A percentile compares a stretch with the other conserved stretches of the same genome.
These are phyloP conservation scores for Sordariomycetes sp. DNA, from an alignment of 2,329 filamentous ascomycete genomes.

Conservation along the genomic window DNA sequence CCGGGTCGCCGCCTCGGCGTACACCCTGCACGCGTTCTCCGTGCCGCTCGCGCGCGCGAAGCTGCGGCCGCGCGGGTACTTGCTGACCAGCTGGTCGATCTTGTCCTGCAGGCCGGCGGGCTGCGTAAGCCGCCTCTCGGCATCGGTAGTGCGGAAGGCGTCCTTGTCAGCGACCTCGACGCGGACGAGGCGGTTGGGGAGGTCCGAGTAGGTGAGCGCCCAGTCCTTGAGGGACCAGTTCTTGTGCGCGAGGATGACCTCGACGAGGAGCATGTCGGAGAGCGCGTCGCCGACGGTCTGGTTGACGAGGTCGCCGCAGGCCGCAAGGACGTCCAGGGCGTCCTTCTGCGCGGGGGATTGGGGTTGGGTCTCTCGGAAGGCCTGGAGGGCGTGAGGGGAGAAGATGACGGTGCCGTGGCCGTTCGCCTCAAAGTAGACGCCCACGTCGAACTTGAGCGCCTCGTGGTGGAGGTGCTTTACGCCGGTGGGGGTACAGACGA, in stretches of 20 bases:
- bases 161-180: constrained; percentile 84
- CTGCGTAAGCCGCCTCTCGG: constrained; percentile 75
- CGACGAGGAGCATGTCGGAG: constrained; percentile 90
- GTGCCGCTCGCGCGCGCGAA: constrained; percentile 93
- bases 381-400: constrained; percentile 69
- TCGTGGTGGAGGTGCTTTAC: constrained; percentile 97
- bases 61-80: constrained; percentile 79
- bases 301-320: constrained; percentile 87
- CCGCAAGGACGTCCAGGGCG: constrained; percentile 73
- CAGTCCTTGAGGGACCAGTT: constrained; percentile 83
- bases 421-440: constrained; percentile 98
- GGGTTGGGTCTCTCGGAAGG: constrained; percentile 69
- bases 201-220: constrained; percentile 84
- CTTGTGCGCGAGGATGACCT: constrained; percentile 94
- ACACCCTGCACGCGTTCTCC: constrained; percentile 91
- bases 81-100: constrained; percentile 80
- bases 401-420: constrained; percentile 96
- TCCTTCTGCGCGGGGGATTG: constrained; percentile 87
- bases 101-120: constrained; percentile 71
- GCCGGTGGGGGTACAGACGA: constrained; percentile 87
- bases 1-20: constrained; percentile 84
- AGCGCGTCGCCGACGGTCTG: constrained; percentile 95
- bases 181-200: constrained; percentile 89
- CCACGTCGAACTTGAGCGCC: constrained; percentile 88
- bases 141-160: constrained; percentile 83